Conservation (phyloP, 257 asterid genomes). For the Plantago elongata region DNA sequence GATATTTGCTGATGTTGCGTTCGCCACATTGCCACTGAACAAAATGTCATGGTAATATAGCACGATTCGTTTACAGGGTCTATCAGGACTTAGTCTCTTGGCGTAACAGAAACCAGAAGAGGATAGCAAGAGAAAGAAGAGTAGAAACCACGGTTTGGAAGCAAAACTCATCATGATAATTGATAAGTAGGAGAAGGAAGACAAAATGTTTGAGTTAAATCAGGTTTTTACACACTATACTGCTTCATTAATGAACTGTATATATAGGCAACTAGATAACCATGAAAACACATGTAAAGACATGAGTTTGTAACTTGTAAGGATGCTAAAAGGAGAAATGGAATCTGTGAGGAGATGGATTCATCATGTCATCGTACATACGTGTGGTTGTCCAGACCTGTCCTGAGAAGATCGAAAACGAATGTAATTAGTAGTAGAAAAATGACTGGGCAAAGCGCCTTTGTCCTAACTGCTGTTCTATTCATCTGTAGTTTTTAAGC, state of each 20-base stretch:
- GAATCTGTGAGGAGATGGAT: neutral
- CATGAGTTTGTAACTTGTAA: neutral
- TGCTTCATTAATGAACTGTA: no score
- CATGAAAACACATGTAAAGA: neutral
- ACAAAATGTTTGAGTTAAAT: neutral
- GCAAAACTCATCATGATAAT: neutral
- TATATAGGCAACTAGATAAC: neutral
- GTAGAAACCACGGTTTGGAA: slow-evolving; percentile 12
- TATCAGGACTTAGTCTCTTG: slow-evolving; percentile 15
- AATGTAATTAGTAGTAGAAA: no score
- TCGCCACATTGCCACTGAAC: slow-evolving; percentile 49
- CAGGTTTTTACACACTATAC: no score
- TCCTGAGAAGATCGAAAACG: neutral
- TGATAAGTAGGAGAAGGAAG: neutral
- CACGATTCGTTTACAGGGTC: slow-evolving; percentile 50
- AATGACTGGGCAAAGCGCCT: no score
- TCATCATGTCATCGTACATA: neutral
- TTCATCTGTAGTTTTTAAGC: no score
- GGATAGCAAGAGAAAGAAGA: slow-evolving; percentile 19
- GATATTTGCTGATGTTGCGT: slow-evolving; percentile 44
- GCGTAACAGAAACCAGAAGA: slow-evolving; percentile 3
- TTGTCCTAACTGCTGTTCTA: no score
- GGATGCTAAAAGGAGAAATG: neutral
- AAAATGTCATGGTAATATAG: slow-evolving; percentile 57
- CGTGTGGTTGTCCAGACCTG: slow-evolving; percentile 3